Percentiles rank a stretch among this genome's conserved stretches.
Conservation (phyloP, 2,329 filamentous ascomycete species). For the Sclerotinia sclerotiorum region DNA sequence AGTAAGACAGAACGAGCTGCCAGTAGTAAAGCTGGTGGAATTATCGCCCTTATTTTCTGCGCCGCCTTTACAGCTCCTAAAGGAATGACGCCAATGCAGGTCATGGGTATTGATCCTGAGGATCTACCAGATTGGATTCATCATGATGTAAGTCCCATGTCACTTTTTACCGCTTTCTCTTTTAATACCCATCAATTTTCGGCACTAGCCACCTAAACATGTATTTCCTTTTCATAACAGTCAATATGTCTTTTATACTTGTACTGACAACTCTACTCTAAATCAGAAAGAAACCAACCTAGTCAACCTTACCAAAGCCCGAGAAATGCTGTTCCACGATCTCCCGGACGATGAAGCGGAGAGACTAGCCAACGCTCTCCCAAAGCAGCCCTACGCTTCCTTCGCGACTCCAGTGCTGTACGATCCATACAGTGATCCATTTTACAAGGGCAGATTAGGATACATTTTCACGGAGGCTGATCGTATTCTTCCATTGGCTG, state of each 20-base stretch:
- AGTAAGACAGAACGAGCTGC: neutral
- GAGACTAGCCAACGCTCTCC: neutral
- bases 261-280: neutral
- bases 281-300: neutral
- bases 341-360: neutral
- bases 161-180: neutral
- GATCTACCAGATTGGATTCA: neutral
- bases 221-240: neutral
- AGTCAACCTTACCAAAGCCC: neutral
- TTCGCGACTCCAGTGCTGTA: neutral
- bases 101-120: neutral
- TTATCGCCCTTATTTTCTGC: slow-evolving; percentile 2
- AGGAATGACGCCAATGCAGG: neutral
- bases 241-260: neutral
- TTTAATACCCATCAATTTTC: neutral
- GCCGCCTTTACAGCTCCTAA: neutral
- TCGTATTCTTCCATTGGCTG: neutral
- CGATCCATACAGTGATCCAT: slow-evolving; percentile 1
- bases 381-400: neutral
- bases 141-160: neutral
- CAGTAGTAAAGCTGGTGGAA: neutral
- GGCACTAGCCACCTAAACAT: neutral
- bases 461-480: slow-evolving; percentile 4
- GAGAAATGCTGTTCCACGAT: slow-evolving; percentile 2
- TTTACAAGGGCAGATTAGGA: neutral